A percentile compares a stretch with the other conserved stretches of the same genome.
phyloP scores from a whole-genome alignment of 1,284 basidiomycete species.

The Cutaneotrichosporon cutaneum region DNA sequence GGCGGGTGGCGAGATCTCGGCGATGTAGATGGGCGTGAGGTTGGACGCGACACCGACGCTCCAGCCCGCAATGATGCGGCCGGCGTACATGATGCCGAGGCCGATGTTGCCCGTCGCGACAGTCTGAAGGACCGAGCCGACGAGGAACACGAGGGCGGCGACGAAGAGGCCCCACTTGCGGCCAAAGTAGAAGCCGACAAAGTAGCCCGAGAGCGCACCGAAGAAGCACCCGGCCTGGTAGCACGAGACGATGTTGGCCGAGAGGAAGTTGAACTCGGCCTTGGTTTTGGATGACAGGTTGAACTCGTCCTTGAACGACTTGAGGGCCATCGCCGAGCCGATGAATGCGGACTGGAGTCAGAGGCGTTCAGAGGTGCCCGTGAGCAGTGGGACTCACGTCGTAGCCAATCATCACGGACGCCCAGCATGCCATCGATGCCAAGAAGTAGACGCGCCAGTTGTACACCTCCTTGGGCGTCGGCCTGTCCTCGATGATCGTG shows the following conservation, averaged over 20 bases:
- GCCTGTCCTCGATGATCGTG: conserved; percentile 52
- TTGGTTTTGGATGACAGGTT: conserved; percentile 17
- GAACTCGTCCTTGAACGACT: conserved; percentile 39
- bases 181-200: conserved; percentile 31
- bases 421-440: conserved; percentile 45
- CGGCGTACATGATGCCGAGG: conserved; percentile 41
- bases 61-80: conserved; percentile 42
- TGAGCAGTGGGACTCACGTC: conserved; percentile 40
- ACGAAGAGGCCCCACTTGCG: conserved; percentile 36
- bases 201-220: conserved; percentile 29
- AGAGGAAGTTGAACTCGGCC: conserved; percentile 16
- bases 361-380: neutral
- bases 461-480: conserved; percentile 57
- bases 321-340: conserved; percentile 36
- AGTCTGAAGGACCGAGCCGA: conserved; percentile 45
- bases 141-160: conserved; percentile 42
- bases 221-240: conserved; percentile 43
- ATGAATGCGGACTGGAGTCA: conserved; percentile 35
- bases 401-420: conserved; percentile 55
- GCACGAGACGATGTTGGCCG: conserved; percentile 57
- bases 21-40: conserved; percentile 47
- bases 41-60: conserved; percentile 39
- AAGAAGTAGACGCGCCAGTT: conserved; percentile 57
- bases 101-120: conserved; percentile 33
- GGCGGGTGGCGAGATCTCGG: conserved; percentile 53